Evolutionary conservation across 495 filamentous ascomycete species (phyloP).

Genomic region (Talaromyces borbonicus): DNA sequence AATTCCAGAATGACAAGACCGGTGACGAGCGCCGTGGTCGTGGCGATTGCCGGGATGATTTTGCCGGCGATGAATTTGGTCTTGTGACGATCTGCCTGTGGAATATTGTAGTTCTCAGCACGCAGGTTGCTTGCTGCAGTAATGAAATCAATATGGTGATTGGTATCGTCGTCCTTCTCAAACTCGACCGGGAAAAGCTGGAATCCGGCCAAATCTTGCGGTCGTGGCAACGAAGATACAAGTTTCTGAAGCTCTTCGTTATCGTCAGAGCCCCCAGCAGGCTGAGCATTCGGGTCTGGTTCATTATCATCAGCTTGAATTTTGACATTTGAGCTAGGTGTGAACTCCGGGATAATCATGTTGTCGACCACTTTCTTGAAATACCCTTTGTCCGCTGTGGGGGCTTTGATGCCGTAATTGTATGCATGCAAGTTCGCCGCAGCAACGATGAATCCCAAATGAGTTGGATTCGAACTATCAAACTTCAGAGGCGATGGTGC

Average conservation of each 20-base stretch:
- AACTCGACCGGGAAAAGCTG: slow-evolving; percentile 90
- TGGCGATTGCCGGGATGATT: slow-evolving; percentile 98
- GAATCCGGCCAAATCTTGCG: slow-evolving; percentile 74
- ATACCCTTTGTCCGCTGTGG: slow-evolving; percentile 53
- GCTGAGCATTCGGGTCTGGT: slow-evolving; percentile 76
- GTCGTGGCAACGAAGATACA: slow-evolving; percentile 55
- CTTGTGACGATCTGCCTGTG: slow-evolving; percentile 84
- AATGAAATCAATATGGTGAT: slow-evolving; percentile 99
- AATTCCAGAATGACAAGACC: slow-evolving; percentile 88
- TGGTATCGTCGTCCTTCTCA: slow-evolving; percentile 98
- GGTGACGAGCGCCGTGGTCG: slow-evolving; percentile 91
- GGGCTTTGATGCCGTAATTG: slow-evolving; percentile 88
- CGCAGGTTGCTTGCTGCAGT: slow-evolving; percentile 93
- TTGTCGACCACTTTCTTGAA: slow-evolving; percentile 72
- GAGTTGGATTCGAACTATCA: slow-evolving; percentile 69
- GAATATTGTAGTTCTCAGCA: slow-evolving; percentile 95
- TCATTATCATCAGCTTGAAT: slow-evolving; percentile 96
- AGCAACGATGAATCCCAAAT: slow-evolving; percentile 77
- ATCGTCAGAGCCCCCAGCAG: slow-evolving; percentile 48
- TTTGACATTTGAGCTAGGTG: slow-evolving; percentile 82
- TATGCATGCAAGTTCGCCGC: slow-evolving; percentile 91
- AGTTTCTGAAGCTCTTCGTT: slow-evolving; percentile 61
- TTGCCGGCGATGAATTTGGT: slow-evolving; percentile 99
- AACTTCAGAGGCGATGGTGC: slow-evolving; percentile 90
- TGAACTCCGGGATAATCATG: slow-evolving; percentile 96